Base-by-base conservation (phyloP, 2,329 filamentous ascomycete species). In the Epichloe typhina region DNA sequence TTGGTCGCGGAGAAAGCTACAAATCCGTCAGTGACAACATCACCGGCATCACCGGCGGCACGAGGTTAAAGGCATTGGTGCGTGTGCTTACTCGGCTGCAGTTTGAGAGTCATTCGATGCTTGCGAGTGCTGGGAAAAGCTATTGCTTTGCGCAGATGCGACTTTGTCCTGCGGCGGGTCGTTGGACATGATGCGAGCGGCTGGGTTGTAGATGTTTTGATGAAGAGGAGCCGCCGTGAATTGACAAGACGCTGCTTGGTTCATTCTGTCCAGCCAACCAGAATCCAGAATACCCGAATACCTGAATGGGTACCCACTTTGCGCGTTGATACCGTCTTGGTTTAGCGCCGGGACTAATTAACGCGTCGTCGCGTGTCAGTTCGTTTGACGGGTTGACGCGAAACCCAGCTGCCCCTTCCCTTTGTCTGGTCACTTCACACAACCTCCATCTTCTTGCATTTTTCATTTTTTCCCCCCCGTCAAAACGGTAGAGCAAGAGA, bases 1-100 rank as follows among this genome's bases (percentile, higher is more conserved):
- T 65, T 98, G 93, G 50, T 82, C 83, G 59, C 88, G 82, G 58
- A 98, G 88, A 64, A 94, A 97, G 31, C 86, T 91, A 51, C 5
- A n/a, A 7, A 7, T 12, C 6, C 2, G 19, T 6, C 23, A 52
- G 42, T 31, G 9, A 46, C 23, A 17, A n/a, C 2, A 21, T 4
- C 9, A 19, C 4, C 12, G 11, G 21, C 2, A 21, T 4, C 9
- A 19, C 4, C 12, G 11, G 21, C 4, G 21, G 13, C 4, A n/a
- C 2, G 19, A n/a, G 9, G 6, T 49, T 49, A 8, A 33, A 40
- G 5, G 40, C 33, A 41, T 45, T 15, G 12, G 12, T n/a, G 54
- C 68, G 52, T 71, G 39, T 31, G 31, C 46, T 47, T 31, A 85
- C 79, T 88, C 83, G 53, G 80, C 82, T 35, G 84, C 84, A 15